Conservation (phyloP, 2,329 filamentous ascomycete genomes). For the Pseudogymnoascus sp. region DNA sequence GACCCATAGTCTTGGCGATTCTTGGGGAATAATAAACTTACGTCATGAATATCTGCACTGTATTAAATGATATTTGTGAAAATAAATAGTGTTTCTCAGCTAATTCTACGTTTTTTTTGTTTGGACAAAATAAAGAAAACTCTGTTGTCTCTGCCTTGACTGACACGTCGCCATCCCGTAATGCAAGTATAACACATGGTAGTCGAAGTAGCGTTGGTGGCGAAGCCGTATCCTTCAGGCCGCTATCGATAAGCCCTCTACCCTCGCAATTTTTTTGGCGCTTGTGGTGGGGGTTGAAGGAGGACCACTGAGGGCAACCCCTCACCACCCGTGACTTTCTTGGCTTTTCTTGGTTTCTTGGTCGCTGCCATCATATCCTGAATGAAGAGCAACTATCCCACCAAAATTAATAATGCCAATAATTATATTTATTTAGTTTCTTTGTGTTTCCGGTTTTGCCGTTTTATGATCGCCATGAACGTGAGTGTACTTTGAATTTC, state of each 20-base stretch:
- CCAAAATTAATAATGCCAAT: constrained; percentile 11
- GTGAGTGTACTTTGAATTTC: neutral
- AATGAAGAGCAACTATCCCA: neutral
- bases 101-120: neutral
- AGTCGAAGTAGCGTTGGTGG: neutral
- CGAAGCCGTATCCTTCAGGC: neutral
- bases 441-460: neutral
- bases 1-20: constrained; percentile 1
- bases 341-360: constrained; percentile 9
- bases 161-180: neutral
- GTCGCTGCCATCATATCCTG: constrained; percentile 5
- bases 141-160: neutral
- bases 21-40: constrained; percentile 3
- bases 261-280: neutral
- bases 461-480: neutral
- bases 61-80: neutral
- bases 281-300: constrained; percentile 8
- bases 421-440: constrained; percentile 5
- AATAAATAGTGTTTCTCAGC: neutral
- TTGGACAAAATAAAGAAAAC: neutral
- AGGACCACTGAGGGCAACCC: constrained; percentile 1
- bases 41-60: neutral
- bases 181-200: constrained; percentile 1
- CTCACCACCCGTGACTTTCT: constrained; percentile 1
- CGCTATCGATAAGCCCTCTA: constrained; percentile 5